phyloP scores from a whole-genome alignment of 192 early-diverging fungal species.

The Entrophospora sp. region DNA sequence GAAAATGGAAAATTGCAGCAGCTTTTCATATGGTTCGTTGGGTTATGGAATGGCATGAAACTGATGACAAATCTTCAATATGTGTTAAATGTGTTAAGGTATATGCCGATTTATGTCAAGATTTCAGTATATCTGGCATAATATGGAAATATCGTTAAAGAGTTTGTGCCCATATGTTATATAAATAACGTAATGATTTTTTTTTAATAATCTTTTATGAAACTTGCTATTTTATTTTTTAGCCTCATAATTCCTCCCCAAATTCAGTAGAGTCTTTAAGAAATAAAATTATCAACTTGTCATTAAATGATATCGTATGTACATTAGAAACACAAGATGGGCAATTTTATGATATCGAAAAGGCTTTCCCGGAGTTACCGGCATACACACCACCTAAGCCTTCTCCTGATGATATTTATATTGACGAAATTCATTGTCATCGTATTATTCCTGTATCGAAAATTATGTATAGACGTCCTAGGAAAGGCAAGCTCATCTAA shows the following conservation, averaged over 20 bases:
- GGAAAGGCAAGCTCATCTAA: background rate
- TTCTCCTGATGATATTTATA: slow-evolving; percentile 42
- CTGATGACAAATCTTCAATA: slow-evolving; percentile 53
- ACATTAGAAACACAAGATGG: slow-evolving; percentile 25
- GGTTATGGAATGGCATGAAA: slow-evolving; percentile 68
- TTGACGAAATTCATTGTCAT: slow-evolving; percentile 47
- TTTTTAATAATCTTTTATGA: too few relatives aligned
- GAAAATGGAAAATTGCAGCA: slow-evolving; percentile 70
- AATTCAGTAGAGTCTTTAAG: too few relatives aligned
- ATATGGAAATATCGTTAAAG: too few relatives aligned
- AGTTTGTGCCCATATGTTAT: too few relatives aligned
- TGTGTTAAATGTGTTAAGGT: too few relatives aligned
- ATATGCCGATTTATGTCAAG: too few relatives aligned
- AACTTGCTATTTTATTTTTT: too few relatives aligned
- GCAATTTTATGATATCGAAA: slow-evolving; percentile 28
- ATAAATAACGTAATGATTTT: too few relatives aligned
- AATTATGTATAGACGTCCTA: background rate
- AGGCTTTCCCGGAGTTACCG: slow-evolving; percentile 41
- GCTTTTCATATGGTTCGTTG: slow-evolving; percentile 55
- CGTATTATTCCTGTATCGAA: slow-evolving; percentile 43
- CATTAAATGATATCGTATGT: too few relatives aligned
- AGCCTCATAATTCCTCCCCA: too few relatives aligned
- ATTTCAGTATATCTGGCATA: too few relatives aligned
- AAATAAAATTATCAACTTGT: too few relatives aligned
- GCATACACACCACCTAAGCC: slow-evolving; percentile 45